Conservation (phyloP, 2,329 filamentous ascomycete genomes). For the Diaporthe australafricana region DNA sequence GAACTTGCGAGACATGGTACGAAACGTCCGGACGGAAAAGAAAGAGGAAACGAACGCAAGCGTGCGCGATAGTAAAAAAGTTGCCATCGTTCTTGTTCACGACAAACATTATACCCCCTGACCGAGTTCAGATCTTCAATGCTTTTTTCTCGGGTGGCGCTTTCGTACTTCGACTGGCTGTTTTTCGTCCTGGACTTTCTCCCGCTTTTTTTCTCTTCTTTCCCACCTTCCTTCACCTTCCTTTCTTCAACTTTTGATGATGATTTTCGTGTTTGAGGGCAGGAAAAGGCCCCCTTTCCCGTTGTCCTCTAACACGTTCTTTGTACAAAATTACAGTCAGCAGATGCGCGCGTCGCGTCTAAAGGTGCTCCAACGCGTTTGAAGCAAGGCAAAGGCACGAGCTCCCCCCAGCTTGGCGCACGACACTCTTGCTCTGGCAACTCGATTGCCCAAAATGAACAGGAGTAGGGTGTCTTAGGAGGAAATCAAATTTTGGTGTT, state of each 20-base stretch:
- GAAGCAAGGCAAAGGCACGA: neutral
- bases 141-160: conserved; percentile 29
- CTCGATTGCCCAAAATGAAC: conserved; percentile 3
- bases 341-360: conserved; percentile 8
- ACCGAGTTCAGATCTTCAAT: conserved; percentile 38
- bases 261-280: neutral
- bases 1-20: conserved; percentile 17
- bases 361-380: neutral
- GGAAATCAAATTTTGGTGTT: conserved; percentile 33
- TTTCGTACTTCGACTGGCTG: conserved; percentile 19
- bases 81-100: conserved; percentile 28
- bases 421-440: conserved; percentile 12
- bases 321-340: conserved; percentile 34
- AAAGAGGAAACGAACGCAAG: conserved; percentile 8
- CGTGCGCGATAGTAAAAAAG: conserved; percentile 26
- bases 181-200: conserved; percentile 5
- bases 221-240: neutral
- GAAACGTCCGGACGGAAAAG: conserved; percentile 8
- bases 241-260: neutral
- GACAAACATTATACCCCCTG: conserved; percentile 30
- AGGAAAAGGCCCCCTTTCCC: neutral
- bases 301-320: conserved; percentile 24
- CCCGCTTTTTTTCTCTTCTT: conserved; percentile 36
- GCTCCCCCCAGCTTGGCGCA: conserved; percentile 2
- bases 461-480: conserved; percentile 20